Base-by-base conservation (phyloP, 2,329 filamentous ascomycete species). In the Clonostachys byssicola region DNA sequence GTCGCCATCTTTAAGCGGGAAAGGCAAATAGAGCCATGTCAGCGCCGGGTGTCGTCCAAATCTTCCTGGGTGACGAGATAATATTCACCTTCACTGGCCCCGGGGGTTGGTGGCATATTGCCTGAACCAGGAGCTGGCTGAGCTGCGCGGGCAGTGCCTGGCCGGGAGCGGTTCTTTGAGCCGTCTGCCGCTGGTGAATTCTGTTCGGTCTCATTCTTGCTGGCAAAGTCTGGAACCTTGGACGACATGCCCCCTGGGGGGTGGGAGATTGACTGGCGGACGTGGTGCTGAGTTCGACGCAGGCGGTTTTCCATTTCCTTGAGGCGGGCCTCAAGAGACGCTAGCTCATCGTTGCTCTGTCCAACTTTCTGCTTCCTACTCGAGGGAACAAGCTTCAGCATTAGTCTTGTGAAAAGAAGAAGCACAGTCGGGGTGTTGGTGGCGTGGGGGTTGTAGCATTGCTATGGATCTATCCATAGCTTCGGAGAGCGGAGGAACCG, bases 251-350 rank as follows among this genome's bases (percentile, higher is more conserved):
- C 50, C 45, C 52, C 55, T 34, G 49, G 51, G 52, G 47, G 50
- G 12, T n/a, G 17, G 36, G 36, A 50, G 45, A 55, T 51, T 13
- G 54, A 48, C 44, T 54, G 46, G 50, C 47, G 36, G 53, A 49
- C 43, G 43, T 49, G 30, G 45, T 49, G 7, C 46, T 53, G 49
- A 51, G 51, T 54, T 35, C 54, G 65, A 56, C 71, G 80, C 46
- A 97, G 78, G 41, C 86, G 86, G 56, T 87, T 79, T 69, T 96
- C 92, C 68, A 94, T 90, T 60, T 91, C 90, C 57, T 83, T 86
- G 57, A 97, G 82, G 56, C 85, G 85, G 45, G 83, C 83, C 70
- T 96, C 90, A 59, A 97, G 85, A 48, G 85, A 83, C 67, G 95
- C 86, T 55, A 97, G 85, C 68, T 96, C 89, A 52, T 83, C 81